A percentile compares a stretch with the other conserved stretches of the same genome.
Conservation (phyloP, 2,329 filamentous ascomycete species). For the Aspergillus brunneoviolaceus region DNA sequence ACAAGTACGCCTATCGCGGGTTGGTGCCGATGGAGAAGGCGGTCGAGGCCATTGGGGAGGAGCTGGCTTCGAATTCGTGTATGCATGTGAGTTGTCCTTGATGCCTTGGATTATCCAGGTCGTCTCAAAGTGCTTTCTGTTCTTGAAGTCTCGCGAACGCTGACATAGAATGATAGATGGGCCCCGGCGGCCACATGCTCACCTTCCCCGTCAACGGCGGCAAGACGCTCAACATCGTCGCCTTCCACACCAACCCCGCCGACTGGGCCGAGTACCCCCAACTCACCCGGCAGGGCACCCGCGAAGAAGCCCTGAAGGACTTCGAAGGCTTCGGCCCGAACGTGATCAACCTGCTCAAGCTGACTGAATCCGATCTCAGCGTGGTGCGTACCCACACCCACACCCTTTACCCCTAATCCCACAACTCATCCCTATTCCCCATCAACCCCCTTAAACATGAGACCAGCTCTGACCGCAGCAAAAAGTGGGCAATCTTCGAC, state of each 20-base stretch:
- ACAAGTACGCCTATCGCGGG: conserved; percentile 47
- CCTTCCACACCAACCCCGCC: conserved; percentile 35
- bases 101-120: no score
- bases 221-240: conserved; percentile 50
- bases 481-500: conserved; percentile 45
- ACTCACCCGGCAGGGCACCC: conserved; percentile 21
- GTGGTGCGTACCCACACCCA: conserved; percentile 14
- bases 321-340: conserved; percentile 25
- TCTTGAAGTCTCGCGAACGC: no score
- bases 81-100: conserved; percentile 28
- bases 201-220: conserved; percentile 52
- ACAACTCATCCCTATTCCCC: neutral
- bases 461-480: neutral
- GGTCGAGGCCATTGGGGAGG: conserved; percentile 46
- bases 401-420: neutral
- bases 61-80: conserved; percentile 38
- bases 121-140: no score
- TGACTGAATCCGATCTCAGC: conserved; percentile 31
- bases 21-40: conserved; percentile 35
- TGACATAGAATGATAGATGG: conserved; percentile 25
- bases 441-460: neutral
- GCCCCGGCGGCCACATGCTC: conserved; percentile 48
- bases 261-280: conserved; percentile 23
- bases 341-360: conserved; percentile 25
- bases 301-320: conserved; percentile 24